These are phyloP conservation scores for Fusarium sp. DNA, from an alignment of 2,329 filamentous ascomycete genomes.

Conservation along the genomic window DNA sequence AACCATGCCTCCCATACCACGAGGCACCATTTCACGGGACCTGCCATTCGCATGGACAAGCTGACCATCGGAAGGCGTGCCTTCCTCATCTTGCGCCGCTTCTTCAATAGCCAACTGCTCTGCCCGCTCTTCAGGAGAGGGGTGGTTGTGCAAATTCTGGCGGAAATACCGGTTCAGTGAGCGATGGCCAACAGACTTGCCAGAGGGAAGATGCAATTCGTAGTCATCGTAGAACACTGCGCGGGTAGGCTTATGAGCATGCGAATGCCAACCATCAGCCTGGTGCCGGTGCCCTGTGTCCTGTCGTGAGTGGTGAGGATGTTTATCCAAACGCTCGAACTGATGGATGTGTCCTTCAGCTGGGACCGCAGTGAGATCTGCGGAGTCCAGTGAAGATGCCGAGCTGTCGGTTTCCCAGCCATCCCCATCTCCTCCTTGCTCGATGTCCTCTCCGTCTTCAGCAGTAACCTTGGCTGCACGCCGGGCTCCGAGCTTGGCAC, in stretches of 20 bases:
- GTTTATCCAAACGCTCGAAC: conserved; percentile 77
- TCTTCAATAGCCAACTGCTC: conserved; percentile 73
- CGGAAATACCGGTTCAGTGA: conserved; percentile 89
- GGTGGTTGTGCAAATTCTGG: conserved; percentile 90
- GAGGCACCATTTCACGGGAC: conserved; percentile 69
- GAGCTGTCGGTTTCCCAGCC: conserved; percentile 97
- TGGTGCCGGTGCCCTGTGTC: conserved; percentile 80
- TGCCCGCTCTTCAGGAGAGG: conserved; percentile 79
- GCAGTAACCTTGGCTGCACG: conserved; percentile 65
- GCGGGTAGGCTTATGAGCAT: conserved; percentile 78
- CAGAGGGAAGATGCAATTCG: conserved; percentile 92
- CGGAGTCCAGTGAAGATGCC: conserved; percentile 87
- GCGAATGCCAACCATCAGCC: conserved; percentile 83
- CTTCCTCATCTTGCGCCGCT: conserved; percentile 40
- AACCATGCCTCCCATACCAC: conserved; percentile 81
- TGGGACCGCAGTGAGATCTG: conserved; percentile 83
- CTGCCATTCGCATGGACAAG: conserved; percentile 53
- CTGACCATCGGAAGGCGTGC: conserved; percentile 49
- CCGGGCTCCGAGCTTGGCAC: conserved; percentile 77
- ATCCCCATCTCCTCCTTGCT: conserved; percentile 73
- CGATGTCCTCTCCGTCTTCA: conserved; percentile 60
- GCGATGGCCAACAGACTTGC: conserved; percentile 89
- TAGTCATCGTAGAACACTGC: conserved; percentile 92
- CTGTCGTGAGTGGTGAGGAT: conserved; percentile 79
- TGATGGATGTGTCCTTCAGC: conserved; percentile 78